phyloP scores from a whole-genome alignment of 495 filamentous ascomycete genomes.

The Aspergillus coremiiformis region DNA sequence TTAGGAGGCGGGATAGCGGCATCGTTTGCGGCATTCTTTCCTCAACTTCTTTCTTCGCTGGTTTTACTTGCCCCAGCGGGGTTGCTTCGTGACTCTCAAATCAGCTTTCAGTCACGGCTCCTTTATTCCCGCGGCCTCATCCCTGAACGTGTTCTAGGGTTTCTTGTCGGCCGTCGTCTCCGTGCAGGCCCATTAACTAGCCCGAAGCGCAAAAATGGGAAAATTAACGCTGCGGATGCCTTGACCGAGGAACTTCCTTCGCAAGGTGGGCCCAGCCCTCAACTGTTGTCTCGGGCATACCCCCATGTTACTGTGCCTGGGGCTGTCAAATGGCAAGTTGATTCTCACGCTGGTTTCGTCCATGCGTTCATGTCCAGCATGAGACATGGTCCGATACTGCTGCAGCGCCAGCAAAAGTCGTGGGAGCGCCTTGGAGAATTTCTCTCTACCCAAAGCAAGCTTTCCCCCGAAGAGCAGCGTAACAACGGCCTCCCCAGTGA shows the following conservation, averaged over 20 bases:
- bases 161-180: slow-evolving; percentile 50
- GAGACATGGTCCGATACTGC: slow-evolving; percentile 47
- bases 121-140: slow-evolving; percentile 54
- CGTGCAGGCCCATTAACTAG: slow-evolving; percentile 34
- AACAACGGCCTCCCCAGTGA: slow-evolving; percentile 32
- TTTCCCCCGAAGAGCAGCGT: slow-evolving; percentile 11
- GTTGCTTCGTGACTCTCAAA: slow-evolving; percentile 57
- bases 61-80: slow-evolving; percentile 72
- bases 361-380: slow-evolving; percentile 52
- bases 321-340: slow-evolving; percentile 50
- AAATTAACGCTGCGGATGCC: slow-evolving; percentile 28
- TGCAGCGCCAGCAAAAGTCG: slow-evolving; percentile 37
- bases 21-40: slow-evolving; percentile 66
- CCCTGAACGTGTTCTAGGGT: slow-evolving; percentile 48
- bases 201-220: slow-evolving; percentile 28
- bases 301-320: slow-evolving; percentile 39
- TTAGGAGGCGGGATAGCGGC: slow-evolving; percentile 74
- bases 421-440: slow-evolving; percentile 52
- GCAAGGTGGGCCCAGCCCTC: slow-evolving; percentile 27
- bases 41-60: slow-evolving; percentile 55
- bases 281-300: slow-evolving; percentile 38
- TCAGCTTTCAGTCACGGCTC: slow-evolving; percentile 50
- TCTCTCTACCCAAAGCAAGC: slow-evolving; percentile 37
- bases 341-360: slow-evolving; percentile 48
- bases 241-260: slow-evolving; percentile 33